Evolutionary conservation across 2,329 filamentous ascomycete genomes (phyloP).

Genomic region (Penicillium sp.): DNA sequence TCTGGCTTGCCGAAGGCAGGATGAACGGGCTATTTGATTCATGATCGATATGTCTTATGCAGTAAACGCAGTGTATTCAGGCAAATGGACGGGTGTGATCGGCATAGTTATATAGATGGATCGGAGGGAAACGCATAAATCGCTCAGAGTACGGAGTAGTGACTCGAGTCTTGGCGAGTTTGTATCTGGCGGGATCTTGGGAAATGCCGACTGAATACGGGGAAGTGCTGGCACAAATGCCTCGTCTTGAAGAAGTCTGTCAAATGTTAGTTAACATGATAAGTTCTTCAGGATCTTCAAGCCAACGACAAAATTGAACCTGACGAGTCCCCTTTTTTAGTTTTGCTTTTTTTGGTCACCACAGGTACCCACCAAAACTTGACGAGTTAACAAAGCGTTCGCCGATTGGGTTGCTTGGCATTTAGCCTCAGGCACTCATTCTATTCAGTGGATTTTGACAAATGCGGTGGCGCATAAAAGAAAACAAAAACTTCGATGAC

Average conservation of each 20-base stretch:
- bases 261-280: not conserved
- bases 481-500: not conserved
- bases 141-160: not conserved
- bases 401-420: not conserved
- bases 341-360: not conserved
- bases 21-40: not conserved
- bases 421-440: not conserved
- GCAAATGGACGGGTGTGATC: not conserved
- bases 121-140: not conserved
- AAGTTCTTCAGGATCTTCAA: not conserved
- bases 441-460: not conserved
- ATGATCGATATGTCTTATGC: not conserved
- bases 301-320: not conserved
- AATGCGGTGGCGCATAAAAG: not conserved
- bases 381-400: too few species aligned
- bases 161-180: not conserved
- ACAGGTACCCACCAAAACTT: not conserved
- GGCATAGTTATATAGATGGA: not conserved
- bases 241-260: not conserved
- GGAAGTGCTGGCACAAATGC: conserved; percentile 2
- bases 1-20: not conserved
- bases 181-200: not conserved
- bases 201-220: not conserved
- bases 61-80: not conserved
- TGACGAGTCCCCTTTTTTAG: not conserved